Base-by-base conservation (phyloP, 768 basidiomycete species). In the Serendipita sp. region DNA sequence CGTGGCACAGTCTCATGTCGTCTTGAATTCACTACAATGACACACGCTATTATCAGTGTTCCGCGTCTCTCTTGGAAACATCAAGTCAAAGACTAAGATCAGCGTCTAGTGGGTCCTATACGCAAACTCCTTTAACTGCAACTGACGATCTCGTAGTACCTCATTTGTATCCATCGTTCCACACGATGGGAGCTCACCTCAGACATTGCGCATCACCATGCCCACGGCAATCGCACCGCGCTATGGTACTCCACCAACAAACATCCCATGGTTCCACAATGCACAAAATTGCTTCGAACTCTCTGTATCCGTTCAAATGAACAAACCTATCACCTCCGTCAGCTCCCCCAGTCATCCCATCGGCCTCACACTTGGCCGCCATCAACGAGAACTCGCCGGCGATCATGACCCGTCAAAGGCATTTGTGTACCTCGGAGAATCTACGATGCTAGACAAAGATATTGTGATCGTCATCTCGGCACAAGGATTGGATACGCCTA, bases 381-480 rank as follows among this genome's bases (percentile, higher is more conserved):
- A n/a, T n/a, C n/a, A n/a, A n/a, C n/a, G n/a, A n/a, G n/a, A n/a
- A n/a, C 13, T 11, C 16, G 9, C 48, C 26, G 22, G 22, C 22
- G 48, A 24, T 13, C 9, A 9, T 9, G 22, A 9, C 9, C 48
- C 48, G 9, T 16, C 16, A 14, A 11, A 16, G 13, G 48, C 48
- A 11, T 11, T 26, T 11, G 48, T 51, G 16, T 14, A 14, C 26
- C 22, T 51, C 22, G 11, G 28, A 11, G 48, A 51, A 16, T 51
- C 63, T 1, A 70, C 69, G 1, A 79, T 77, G 65, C 73, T 84
- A 16, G 69, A 70, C 0, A 64, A 73, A 4, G 81, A 83, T 65
- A 81, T 85, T 42, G 75, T 82, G 3, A 64, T 85, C 30, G 71
- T 75, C 1, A 72, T 84, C 26, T 69, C 74, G 20, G 79, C 82